phyloP scores from a whole-genome alignment of 805 yeast species.

The Debaryomyces tyrocola region DNA sequence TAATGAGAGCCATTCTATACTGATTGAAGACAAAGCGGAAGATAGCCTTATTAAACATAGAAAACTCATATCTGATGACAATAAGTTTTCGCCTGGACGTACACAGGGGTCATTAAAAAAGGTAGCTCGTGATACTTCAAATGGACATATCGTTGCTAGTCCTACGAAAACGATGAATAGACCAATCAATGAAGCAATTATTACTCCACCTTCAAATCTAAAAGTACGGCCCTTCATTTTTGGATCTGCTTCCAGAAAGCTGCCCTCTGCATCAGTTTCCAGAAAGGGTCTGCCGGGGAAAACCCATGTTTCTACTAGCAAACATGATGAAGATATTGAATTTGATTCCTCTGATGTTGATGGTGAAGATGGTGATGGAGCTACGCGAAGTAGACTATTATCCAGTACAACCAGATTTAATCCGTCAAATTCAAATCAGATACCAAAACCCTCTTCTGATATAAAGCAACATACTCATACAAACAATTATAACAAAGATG shows the following conservation, averaged over 20 bases:
- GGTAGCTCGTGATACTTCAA: background rate
- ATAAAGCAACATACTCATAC: background rate
- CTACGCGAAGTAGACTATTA: background rate
- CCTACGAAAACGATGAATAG: background rate
- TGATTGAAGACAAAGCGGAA: constrained; percentile 6
- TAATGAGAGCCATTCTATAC: background rate
- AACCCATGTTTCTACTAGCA: background rate
- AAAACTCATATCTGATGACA: constrained; percentile 23
- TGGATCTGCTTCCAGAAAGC: background rate
- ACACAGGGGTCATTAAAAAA: background rate
- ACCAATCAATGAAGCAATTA: background rate
- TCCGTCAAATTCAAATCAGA: background rate
- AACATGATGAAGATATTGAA: constrained; percentile 16
- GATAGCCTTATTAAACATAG: constrained; percentile 13
- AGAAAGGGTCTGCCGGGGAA: background rate
- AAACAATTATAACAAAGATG: background rate
- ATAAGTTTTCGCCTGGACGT: constrained; percentile 21
- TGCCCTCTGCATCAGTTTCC: background rate
- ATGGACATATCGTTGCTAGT: background rate
- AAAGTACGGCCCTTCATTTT: constrained; percentile 14
- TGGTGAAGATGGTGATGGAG: constrained; percentile 4
- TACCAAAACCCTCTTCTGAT: background rate
- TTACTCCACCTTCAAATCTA: constrained; percentile 20
- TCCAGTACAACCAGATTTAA: background rate
- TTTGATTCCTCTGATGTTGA: constrained; percentile 27